phyloP scores from a whole-genome alignment of 2,329 filamentous ascomycete genomes.

The Salinomyces thailandicus region DNA sequence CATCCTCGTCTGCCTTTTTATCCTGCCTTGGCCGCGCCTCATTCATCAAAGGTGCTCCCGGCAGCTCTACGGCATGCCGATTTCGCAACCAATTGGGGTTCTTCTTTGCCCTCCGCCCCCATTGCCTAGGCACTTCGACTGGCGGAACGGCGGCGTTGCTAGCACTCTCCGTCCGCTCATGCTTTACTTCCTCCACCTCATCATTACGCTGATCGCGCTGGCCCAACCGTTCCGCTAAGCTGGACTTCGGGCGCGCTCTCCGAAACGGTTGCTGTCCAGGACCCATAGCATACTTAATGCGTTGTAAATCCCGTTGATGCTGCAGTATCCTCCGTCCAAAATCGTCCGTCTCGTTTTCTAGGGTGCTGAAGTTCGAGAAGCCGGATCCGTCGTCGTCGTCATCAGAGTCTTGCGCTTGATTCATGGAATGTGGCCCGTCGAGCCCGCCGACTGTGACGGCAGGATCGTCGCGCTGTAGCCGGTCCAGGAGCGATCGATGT shows the following conservation, averaged over 20 bases:
- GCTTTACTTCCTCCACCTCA: neutral
- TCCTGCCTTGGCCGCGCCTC: conserved; percentile 1
- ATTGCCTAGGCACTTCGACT: conserved; percentile 34
- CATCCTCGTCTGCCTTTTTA: conserved; percentile 10
- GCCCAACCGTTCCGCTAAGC: conserved; percentile 11
- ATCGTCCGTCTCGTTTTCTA: conserved; percentile 37
- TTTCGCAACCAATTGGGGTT: conserved; percentile 32
- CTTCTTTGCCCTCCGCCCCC: conserved; percentile 36
- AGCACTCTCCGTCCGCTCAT: conserved; percentile 18
- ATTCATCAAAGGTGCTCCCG: conserved; percentile 11
- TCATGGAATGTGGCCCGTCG: conserved; percentile 9
- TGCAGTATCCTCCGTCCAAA: conserved; percentile 37
- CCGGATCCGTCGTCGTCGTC: conserved; percentile 12
- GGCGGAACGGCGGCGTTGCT: conserved; percentile 34
- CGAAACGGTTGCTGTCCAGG: conserved; percentile 28
- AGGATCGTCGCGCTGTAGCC: neutral
- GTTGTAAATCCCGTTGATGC: conserved; percentile 33
- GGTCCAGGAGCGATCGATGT: neutral
- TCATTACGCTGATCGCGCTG: conserved; percentile 16
- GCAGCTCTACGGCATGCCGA: conserved; percentile 16
- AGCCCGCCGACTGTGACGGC: conserved; percentile 6
- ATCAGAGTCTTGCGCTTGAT: conserved; percentile 17
- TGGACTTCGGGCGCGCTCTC: conserved; percentile 32
- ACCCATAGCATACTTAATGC: conserved; percentile 27
- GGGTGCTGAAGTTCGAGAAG: conserved; percentile 27